A percentile compares a stretch with the other conserved stretches of the same genome.
Conservation (phyloP, 2,329 filamentous ascomycete species). For the Monosporascus cannonballus region DNA sequence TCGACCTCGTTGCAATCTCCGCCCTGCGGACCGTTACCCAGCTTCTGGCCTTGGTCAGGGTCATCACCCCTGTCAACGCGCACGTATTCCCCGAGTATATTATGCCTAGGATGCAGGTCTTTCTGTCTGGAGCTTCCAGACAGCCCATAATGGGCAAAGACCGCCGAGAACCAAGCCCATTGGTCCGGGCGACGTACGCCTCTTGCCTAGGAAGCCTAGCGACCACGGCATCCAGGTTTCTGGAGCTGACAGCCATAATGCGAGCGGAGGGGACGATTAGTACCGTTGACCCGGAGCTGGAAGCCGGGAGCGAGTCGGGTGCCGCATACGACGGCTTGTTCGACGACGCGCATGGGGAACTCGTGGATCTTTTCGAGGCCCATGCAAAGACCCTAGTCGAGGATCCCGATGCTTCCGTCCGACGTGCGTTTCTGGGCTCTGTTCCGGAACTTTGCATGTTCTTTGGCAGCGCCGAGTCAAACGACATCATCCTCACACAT, state of each 20-base stretch:
- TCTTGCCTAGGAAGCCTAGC: conserved; percentile 87
- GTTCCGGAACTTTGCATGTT: conserved; percentile 92
- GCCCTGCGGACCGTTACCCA: conserved; percentile 85
- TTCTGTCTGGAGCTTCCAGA: conserved; percentile 37
- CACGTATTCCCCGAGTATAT: conserved; percentile 66
- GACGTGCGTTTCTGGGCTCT: conserved; percentile 84
- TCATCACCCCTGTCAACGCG: conserved; percentile 75
- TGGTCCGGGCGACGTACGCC: conserved; percentile 87
- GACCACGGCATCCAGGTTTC: conserved; percentile 74
- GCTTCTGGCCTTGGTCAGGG: conserved; percentile 76
- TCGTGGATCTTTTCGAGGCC: conserved; percentile 76
- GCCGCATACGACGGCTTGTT: conserved; percentile 77
- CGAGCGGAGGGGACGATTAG: conserved; percentile 77
- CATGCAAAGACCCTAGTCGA: conserved; percentile 89
- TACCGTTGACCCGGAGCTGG: conserved; percentile 70
- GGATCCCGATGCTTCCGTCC: conserved; percentile 77
- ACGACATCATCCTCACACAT: conserved; percentile 93
- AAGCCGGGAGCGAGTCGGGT: conserved; percentile 61
- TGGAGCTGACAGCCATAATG: conserved; percentile 86
- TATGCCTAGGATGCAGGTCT: conserved; percentile 54
- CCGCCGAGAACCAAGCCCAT: conserved; percentile 49
- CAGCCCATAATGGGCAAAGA: conserved; percentile 27
- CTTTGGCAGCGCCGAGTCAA: conserved; percentile 85
- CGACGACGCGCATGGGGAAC: conserved; percentile 76
- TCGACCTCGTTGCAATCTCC: conserved; percentile 78